A percentile compares a stretch with the other conserved stretches of the same genome.
These are phyloP conservation scores for Pseudophaeomoniella oleicola DNA, from an alignment of 2,329 filamentous ascomycete genomes.

Conservation along the genomic window DNA sequence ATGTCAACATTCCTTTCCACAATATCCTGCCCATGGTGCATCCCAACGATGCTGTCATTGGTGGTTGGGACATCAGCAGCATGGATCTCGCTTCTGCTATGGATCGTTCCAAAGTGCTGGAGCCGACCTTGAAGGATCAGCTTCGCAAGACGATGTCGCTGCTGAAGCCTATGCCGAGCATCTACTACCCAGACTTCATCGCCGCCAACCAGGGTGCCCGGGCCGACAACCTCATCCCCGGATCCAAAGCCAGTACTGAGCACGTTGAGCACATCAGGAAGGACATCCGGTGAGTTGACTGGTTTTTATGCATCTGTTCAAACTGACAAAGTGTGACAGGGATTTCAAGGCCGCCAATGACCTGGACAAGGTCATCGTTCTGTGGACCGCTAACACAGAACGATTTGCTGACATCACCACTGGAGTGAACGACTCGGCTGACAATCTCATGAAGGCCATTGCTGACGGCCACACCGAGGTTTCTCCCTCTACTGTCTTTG, in stretches of 20 bases:
- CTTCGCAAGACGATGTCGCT: slow-evolving; percentile 86
- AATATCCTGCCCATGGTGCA: slow-evolving; percentile 92
- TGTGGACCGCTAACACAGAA: slow-evolving; percentile 99
- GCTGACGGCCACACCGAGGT: slow-evolving; percentile 77
- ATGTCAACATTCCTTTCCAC: slow-evolving; percentile 94
- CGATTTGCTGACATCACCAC: slow-evolving; percentile 78
- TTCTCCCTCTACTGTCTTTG: slow-evolving; percentile 90
- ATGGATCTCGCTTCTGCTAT: slow-evolving; percentile 83
- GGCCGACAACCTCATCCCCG: slow-evolving; percentile 77
- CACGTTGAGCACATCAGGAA: slow-evolving; percentile 88
- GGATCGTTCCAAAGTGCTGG: slow-evolving; percentile 89
- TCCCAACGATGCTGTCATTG: slow-evolving; percentile 87
- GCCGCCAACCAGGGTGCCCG: slow-evolving; percentile 95
- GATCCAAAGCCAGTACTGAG: slow-evolving; percentile 66
- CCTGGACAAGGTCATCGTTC: slow-evolving; percentile 90
- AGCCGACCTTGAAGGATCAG: slow-evolving; percentile 80
- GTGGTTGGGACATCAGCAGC: slow-evolving; percentile 93
- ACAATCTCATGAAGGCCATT: slow-evolving; percentile 81
- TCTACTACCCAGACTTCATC: slow-evolving; percentile 99
- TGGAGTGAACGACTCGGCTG: slow-evolving; percentile 91
- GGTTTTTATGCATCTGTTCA: slow-evolving; percentile 3
- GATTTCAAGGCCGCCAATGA: slow-evolving; percentile 76
- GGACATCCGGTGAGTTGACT: slow-evolving; percentile 68
- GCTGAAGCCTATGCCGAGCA: slow-evolving; percentile 79
- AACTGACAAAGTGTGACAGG: slow-evolving; percentile 23